A percentile compares a stretch with the other conserved stretches of the same genome.
These are phyloP conservation scores for Beta macrorhiza DNA, from an alignment of 179 eudicot species.

Conservation along the genomic window DNA sequence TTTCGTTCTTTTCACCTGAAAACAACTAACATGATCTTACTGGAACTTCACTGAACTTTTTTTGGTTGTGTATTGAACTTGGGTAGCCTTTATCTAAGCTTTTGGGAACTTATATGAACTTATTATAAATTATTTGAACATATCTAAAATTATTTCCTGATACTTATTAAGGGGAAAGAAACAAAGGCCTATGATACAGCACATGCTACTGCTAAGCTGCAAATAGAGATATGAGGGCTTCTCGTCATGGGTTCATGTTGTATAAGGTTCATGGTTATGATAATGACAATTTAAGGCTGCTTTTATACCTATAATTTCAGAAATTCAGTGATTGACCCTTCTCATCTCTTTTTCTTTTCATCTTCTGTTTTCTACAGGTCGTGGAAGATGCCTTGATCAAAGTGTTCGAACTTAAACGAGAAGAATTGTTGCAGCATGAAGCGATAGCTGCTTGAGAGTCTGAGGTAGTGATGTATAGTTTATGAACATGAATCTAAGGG, in stretches of 20 bases:
- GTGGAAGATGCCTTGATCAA: conserved; percentile 82
- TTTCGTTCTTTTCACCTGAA: too few relatives aligned
- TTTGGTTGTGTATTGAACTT: too few relatives aligned
- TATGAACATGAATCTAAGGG: not conserved
- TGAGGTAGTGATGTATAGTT: not conserved
- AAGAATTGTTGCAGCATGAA: conserved; percentile 57
- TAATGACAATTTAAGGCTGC: not conserved
- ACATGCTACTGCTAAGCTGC: not conserved
- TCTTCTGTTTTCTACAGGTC: conserved; percentile 46
- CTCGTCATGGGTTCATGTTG: not conserved
- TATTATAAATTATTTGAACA: too few relatives aligned
- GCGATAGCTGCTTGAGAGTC: conserved; percentile 44
- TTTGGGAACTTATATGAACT: too few relatives aligned
- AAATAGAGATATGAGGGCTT: not conserved
- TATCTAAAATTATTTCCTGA: too few relatives aligned
- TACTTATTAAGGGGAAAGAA: too few relatives aligned
- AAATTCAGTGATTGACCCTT: conserved; percentile 5
- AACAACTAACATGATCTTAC: too few relatives aligned
- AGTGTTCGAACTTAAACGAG: conserved; percentile 82
- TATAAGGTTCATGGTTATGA: conserved; percentile 3
- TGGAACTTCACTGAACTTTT: too few relatives aligned
- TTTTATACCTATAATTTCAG: not conserved
- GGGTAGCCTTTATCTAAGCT: too few relatives aligned
- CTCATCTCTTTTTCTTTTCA: conserved; percentile 2
- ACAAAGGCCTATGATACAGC: not conserved